These are phyloP conservation scores for Graphiopsis chlorocephala DNA, from an alignment of 2,329 filamentous ascomycete species.

Conservation along the genomic window DNA sequence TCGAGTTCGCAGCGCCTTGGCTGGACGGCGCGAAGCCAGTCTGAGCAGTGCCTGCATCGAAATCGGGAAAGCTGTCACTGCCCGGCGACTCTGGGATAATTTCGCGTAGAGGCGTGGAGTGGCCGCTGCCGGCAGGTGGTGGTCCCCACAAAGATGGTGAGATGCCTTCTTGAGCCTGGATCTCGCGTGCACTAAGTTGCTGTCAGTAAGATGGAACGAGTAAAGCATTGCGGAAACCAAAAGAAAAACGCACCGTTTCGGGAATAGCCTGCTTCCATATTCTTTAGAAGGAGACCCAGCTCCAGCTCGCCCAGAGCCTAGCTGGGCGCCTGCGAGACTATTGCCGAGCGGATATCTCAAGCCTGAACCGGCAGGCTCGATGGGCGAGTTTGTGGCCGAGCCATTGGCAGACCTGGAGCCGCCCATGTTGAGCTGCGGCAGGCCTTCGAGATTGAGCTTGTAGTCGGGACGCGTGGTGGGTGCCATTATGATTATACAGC, in stretches of 20 bases:
- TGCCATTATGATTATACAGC: slow-evolving; percentile 70
- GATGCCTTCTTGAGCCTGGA: slow-evolving; percentile 92
- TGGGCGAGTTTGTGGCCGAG: slow-evolving; percentile 75
- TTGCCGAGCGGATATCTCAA: slow-evolving; percentile 71
- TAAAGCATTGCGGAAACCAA: background rate
- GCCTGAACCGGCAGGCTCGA: slow-evolving; percentile 64
- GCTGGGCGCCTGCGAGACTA: slow-evolving; percentile 53
- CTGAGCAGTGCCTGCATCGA: slow-evolving; percentile 49
- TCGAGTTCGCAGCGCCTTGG: slow-evolving; percentile 26
- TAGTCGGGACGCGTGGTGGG: slow-evolving; percentile 73
- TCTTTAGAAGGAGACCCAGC: slow-evolving; percentile 97
- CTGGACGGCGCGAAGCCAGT: slow-evolving; percentile 25
- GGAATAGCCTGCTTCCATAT: slow-evolving; percentile 75
- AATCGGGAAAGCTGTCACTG: slow-evolving; percentile 87
- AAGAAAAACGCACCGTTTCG: slow-evolving; percentile 73
- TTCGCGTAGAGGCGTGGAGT: slow-evolving; percentile 92
- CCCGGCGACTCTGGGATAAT: slow-evolving; percentile 96
- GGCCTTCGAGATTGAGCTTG: slow-evolving; percentile 80
- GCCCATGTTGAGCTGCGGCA: slow-evolving; percentile 63
- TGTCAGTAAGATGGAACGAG: slow-evolving; percentile 9
- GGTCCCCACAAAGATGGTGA: slow-evolving; percentile 78
- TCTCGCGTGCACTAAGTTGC: slow-evolving; percentile 75
- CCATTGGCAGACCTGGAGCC: slow-evolving; percentile 75
- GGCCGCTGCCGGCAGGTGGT: slow-evolving; percentile 90
- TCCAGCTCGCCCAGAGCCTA: slow-evolving; percentile 67